A percentile compares a stretch with the other conserved stretches of the same genome.
Conservation (phyloP, 2,329 filamentous ascomycete species). For the Drechslera avenae region DNA sequence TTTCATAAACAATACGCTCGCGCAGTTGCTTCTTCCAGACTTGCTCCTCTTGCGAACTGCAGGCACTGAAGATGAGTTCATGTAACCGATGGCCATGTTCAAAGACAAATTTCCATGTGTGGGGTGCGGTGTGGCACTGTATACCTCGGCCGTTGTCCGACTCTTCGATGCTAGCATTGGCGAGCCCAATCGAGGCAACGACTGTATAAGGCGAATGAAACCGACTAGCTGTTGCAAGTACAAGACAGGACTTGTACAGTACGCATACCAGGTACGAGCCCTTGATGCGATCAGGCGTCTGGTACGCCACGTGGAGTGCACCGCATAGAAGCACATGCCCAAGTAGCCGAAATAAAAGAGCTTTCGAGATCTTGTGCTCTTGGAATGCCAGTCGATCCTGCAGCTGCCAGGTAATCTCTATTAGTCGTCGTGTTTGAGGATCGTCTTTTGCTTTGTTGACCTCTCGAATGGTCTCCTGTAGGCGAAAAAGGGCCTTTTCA, state of each 20-base stretch:
- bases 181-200: conserved; percentile 73
- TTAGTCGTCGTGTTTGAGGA: conserved; percentile 67
- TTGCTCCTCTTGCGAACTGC: conserved; percentile 76
- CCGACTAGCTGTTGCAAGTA: conserved; percentile 72
- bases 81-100: conserved; percentile 76
- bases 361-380: conserved; percentile 55
- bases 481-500: conserved; percentile 70
- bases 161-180: conserved; percentile 69
- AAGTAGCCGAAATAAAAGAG: conserved; percentile 70
- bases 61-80: conserved; percentile 86
- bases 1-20: conserved; percentile 57
- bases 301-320: conserved; percentile 81
- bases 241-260: conserved; percentile 79
- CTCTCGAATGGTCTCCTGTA: conserved; percentile 75
- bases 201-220: conserved; percentile 72
- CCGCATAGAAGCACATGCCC: conserved; percentile 84
- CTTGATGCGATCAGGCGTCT: conserved; percentile 68
- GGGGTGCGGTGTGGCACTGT: conserved; percentile 83
- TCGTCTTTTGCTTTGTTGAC: conserved; percentile 88
- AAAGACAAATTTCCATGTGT: conserved; percentile 92
- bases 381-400: conserved; percentile 81
- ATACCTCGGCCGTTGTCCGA: conserved; percentile 78
- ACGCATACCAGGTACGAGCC: conserved; percentile 85
- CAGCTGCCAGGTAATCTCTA: conserved; percentile 83
- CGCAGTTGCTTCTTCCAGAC: conserved; percentile 77